These are phyloP conservation scores for Rheum nobile DNA, from an alignment of 148 eudicot genomes.

Conservation along the genomic window DNA sequence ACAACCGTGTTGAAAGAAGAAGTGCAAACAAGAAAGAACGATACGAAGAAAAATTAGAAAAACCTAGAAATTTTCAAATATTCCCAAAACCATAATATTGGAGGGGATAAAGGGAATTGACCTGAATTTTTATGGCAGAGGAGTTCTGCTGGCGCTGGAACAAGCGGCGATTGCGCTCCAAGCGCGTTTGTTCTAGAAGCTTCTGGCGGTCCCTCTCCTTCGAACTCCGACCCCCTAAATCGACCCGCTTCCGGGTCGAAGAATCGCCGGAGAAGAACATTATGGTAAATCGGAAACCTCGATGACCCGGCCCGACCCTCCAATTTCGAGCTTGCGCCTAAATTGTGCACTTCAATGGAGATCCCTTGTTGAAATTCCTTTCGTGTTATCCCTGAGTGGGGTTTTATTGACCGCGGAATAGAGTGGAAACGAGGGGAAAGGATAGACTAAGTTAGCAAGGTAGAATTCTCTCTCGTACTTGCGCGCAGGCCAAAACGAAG, in stretches of 20 bases:
- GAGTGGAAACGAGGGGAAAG: neutral
- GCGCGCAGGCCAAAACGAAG: no score
- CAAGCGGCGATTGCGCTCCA: constrained; percentile 62
- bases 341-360: neutral
- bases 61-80: neutral
- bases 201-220: constrained; percentile 88
- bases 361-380: neutral
- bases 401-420: neutral
- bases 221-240: constrained; percentile 93
- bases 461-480: neutral
- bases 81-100: neutral
- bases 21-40: neutral
- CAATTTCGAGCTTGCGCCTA: neutral
- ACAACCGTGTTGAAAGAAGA: neutral
- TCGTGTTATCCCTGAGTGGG: neutral
- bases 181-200: constrained; percentile 77
- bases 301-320: neutral
- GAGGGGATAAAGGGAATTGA: constrained; percentile 5
- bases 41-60: neutral
- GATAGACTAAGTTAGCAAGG: neutral
- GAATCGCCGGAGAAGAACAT: constrained; percentile 93
- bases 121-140: constrained; percentile 84
- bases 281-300: neutral
- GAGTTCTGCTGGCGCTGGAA: constrained; percentile 59
- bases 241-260: constrained; percentile 70